Conservation (phyloP, 2,329 filamentous ascomycete genomes). For the Alternaria tenuissima region DNA sequence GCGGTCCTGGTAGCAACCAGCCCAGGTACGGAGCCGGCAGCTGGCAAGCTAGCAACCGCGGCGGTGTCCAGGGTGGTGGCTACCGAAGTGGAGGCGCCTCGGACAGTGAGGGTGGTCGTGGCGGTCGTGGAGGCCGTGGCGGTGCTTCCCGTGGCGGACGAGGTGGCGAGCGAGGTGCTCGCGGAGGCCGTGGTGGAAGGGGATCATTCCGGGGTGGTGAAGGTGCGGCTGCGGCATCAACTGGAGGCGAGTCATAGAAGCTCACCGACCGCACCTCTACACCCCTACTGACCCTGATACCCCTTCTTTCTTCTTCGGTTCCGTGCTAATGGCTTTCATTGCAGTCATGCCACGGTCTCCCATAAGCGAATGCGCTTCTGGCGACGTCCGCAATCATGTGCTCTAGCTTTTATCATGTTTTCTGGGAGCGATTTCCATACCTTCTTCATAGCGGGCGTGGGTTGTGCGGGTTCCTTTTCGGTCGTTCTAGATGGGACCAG, state of each 20-base stretch:
- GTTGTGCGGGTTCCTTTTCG: constrained; percentile 27
- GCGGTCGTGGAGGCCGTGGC: constrained; percentile 62
- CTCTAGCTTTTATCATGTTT: constrained; percentile 25
- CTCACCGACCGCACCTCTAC: constrained; percentile 17
- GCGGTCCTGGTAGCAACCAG: constrained; percentile 56
- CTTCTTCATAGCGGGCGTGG: constrained; percentile 41
- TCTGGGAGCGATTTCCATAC: constrained; percentile 11
- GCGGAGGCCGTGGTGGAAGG: constrained; percentile 53
- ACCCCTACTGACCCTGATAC: constrained; percentile 42
- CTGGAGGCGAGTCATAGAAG: constrained; percentile 50
- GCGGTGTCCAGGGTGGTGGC: constrained; percentile 71
- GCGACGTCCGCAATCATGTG: constrained; percentile 8
- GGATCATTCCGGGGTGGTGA: constrained; percentile 45
- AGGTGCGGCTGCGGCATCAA: constrained; percentile 45
- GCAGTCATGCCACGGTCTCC: constrained; percentile 7
- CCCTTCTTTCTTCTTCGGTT: constrained; percentile 36
- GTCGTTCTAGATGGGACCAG: constrained; percentile 3
- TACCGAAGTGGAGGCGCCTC: constrained; percentile 85
- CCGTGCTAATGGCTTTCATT: constrained; percentile 15
- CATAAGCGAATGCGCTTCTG: background rate
- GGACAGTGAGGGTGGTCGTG: constrained; percentile 74
- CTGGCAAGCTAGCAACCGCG: constrained; percentile 71
- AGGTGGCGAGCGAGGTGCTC: constrained; percentile 54
- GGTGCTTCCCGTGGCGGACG: constrained; percentile 59
- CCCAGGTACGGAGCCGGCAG: constrained; percentile 61